phyloP scores from a whole-genome alignment of 305 asterid genomes.

The Solanum chacoense region DNA sequence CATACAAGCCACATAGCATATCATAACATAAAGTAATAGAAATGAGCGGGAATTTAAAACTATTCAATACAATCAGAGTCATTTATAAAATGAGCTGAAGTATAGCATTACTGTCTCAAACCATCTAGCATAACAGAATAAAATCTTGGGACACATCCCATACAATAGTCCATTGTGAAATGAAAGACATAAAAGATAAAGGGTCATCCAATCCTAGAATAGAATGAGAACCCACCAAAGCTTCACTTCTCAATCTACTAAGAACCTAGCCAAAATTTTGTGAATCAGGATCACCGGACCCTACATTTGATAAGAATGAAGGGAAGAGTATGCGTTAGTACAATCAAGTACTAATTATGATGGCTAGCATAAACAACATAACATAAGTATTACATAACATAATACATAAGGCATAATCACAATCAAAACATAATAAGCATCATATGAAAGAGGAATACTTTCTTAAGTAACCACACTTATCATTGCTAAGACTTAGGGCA shows the following conservation, averaged over 20 bases:
- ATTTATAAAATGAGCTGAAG: too few relatives aligned
- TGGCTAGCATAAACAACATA: neutral
- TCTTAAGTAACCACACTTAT: neutral
- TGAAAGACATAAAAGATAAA: too few relatives aligned
- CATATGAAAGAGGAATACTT: neutral
- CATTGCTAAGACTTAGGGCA: neutral
- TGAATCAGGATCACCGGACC: neutral
- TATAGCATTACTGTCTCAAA: too few relatives aligned
- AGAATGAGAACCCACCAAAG: neutral
- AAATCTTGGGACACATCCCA: too few relatives aligned
- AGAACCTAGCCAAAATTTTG: neutral
- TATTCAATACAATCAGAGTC: too few relatives aligned
- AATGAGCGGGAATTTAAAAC: too few relatives aligned
- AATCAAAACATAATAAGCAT: too few relatives aligned
- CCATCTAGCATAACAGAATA: too few relatives aligned
- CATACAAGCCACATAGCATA: too few relatives aligned
- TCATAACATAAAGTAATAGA: too few relatives aligned
- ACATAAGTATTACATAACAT: neutral
- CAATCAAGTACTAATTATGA: neutral
- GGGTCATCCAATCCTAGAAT: neutral
- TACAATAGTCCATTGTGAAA: too few relatives aligned
- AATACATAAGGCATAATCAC: neutral
- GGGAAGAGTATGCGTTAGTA: neutral
- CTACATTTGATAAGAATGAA: neutral
- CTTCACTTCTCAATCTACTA: neutral